Base-by-base conservation (phyloP, 495 filamentous ascomycete genomes). In the Penicillium bovifimosum region DNA sequence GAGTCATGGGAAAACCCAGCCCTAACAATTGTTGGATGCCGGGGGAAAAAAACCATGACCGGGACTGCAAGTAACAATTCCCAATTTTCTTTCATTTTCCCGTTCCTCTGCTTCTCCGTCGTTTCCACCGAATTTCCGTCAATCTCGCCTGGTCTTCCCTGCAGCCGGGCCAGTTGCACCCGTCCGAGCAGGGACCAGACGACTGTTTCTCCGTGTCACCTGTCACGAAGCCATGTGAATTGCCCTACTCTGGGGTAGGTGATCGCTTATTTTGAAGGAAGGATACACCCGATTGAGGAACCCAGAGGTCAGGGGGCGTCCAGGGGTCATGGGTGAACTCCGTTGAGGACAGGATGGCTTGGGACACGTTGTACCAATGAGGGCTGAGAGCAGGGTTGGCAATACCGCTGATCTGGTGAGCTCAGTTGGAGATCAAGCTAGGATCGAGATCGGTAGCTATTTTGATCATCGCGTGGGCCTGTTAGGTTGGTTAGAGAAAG, bases 41-140 rank as follows among this genome's bases (percentile, higher is more conserved):
- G 34, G 34, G 45, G 46, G n/a, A n/a, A 24, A 35, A 48, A 48
- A 48, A 39, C 32, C 46, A 48, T 48, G 34, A 13, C 34, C 33
- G 17, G 46, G 46, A 48, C 33, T 11, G 33, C 46, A 38, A 1
- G 11, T 13, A 27, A 38, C 20, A 38, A 14, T 3, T 48, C 20
- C 20, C n/a, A n/a, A 24, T 24, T 24, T 24, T 29, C 46, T 24
- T 48, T 29, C 20, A 4, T 24, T 24, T 24, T 4, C 20, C 4
- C 20, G 4, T 24, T 24, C 20, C 20, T 24, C 20, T 4, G 20
- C 4, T 24, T 32, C 6, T 5, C 2, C n/a, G 20, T 10, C 41
- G 3, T 16, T 29, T 46, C 29, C 29, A 26, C 43, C 27, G 43
- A 34, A 31, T 29, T 38, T 47, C 44, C 11, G 14, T n/a, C 28